phyloP scores from a whole-genome alignment of 768 basidiomycete species.

The Roridomyces roridus region DNA sequence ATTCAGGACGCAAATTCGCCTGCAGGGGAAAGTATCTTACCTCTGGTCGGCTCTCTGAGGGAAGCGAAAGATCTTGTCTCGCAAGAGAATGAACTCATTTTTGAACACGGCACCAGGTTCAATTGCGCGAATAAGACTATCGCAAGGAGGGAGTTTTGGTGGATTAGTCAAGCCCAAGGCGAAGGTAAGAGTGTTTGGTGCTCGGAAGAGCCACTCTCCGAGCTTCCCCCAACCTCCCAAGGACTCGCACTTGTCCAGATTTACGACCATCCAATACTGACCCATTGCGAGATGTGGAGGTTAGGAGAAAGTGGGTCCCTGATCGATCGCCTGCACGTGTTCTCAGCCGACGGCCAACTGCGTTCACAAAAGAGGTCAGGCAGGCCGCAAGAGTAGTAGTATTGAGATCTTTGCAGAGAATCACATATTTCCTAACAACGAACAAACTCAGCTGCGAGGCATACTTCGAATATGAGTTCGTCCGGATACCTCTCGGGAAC shows the following conservation, averaged over 20 bases:
- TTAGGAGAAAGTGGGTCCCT: too few species aligned
- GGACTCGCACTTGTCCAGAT: conserved; percentile 12
- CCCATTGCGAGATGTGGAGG: conserved; percentile 5
- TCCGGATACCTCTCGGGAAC: neutral
- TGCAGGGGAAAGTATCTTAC: neutral
- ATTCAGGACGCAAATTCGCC: neutral
- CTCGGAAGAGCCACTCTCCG: neutral
- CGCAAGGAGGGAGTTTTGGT: neutral
- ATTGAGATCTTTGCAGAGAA: too few species aligned
- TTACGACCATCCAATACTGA: conserved; percentile 12
- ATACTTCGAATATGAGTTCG: neutral
- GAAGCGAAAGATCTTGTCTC: neutral
- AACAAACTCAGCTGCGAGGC: neutral
- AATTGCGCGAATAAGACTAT: neutral
- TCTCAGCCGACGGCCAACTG: too few species aligned
- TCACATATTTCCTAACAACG: neutral
- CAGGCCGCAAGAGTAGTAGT: too few species aligned
- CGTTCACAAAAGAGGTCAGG: too few species aligned
- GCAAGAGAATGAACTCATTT: too few species aligned
- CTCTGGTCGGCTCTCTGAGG: neutral
- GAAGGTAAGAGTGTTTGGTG: neutral
- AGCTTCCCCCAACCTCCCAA: conserved; percentile 9
- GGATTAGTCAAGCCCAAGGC: neutral
- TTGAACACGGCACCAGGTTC: neutral
- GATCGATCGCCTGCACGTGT: too few species aligned